These are phyloP conservation scores for Coffea eugenioides DNA, from an alignment of 257 asterid genomes.

Conservation along the genomic window DNA sequence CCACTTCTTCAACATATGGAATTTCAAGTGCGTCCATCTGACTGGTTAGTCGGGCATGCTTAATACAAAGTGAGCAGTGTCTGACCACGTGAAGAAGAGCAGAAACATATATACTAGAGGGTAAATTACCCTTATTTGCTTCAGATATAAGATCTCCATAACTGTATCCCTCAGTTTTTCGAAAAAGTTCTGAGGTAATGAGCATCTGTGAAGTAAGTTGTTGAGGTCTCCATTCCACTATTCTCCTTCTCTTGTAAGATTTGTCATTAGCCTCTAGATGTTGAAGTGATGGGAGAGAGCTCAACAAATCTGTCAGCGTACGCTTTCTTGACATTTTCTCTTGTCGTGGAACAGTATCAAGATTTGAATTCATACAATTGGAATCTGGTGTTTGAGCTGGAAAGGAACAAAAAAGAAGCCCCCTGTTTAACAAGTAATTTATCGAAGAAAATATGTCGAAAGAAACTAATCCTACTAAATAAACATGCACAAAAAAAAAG, in stretches of 20 bases:
- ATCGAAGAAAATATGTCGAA: not conserved
- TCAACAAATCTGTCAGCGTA: constrained; percentile 64
- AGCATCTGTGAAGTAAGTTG: constrained; percentile 38
- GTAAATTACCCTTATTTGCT: constrained; percentile 84
- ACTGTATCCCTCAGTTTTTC: constrained; percentile 51
- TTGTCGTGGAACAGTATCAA: constrained; percentile 40
- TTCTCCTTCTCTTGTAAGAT: constrained; percentile 67
- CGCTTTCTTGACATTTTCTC: constrained; percentile 63
- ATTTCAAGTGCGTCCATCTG: constrained; percentile 95
- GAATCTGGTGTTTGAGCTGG: constrained; percentile 59
- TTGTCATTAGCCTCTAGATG: constrained; percentile 40
- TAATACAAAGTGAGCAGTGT: constrained; percentile 92
- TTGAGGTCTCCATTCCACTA: constrained; percentile 37
- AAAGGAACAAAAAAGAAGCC: constrained; percentile 19
- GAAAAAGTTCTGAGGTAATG: constrained; percentile 43
- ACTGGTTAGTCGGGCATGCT: constrained; percentile 92
- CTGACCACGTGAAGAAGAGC: constrained; percentile 86
- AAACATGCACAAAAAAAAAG: not conserved
- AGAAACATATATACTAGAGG: constrained; percentile 76
- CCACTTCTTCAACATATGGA: constrained; percentile 96
- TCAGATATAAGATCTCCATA: constrained; percentile 75
- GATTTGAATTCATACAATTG: constrained; percentile 40
- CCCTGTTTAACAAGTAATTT: not conserved
- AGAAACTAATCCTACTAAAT: not conserved
- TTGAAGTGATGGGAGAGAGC: constrained; percentile 72